Conservation (phyloP, 225 moss, liverwort and hornwort species). For the Thuidium tamariscinum region DNA sequence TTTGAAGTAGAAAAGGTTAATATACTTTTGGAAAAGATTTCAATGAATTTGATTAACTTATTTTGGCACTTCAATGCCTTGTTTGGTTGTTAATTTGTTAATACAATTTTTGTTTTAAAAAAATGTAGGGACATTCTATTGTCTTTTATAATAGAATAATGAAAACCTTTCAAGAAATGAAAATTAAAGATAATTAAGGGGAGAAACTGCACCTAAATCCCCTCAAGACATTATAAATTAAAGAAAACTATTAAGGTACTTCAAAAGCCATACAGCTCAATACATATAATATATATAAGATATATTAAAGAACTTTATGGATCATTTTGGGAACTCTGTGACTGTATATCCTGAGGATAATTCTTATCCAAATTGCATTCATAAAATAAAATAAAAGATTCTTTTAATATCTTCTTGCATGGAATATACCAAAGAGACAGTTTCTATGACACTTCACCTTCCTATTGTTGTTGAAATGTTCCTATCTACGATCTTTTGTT, state of each 20-base stretch:
- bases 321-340: accelerated
- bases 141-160: accelerated
- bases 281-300: no score
- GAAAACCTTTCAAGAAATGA: not conserved
- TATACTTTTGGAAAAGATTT: not conserved
- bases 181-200: not conserved
- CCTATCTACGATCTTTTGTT: not conserved
- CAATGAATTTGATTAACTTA: not conserved
- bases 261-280: not conserved
- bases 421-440: no score
- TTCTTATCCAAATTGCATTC: not conserved
- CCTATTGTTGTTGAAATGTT: not conserved
- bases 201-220: not conserved
- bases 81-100: accelerated
- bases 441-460: not conserved
- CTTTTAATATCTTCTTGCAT: accelerated
- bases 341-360: no score
- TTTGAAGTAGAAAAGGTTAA: no score
- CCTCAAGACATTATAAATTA: not conserved
- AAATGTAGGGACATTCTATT: not conserved
- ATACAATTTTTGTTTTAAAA: no score
- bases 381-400: no score
- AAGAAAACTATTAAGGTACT: not conserved
- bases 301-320: no score
- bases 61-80: not conserved